phyloP scores from a whole-genome alignment of 257 asterid genomes.

The Ilex aquifolium region DNA sequence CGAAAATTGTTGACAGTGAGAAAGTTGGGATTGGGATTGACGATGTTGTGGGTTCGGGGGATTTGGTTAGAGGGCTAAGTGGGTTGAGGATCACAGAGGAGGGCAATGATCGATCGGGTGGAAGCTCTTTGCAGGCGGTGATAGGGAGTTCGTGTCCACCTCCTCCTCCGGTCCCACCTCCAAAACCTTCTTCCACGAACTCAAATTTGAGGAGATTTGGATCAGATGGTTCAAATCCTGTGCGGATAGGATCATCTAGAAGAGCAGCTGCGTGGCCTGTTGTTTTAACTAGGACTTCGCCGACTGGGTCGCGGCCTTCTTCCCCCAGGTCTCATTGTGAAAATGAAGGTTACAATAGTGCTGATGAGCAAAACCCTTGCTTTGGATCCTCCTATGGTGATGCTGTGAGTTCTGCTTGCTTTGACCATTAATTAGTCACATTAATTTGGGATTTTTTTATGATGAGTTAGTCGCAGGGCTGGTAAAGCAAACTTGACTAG shows the following conservation, averaged over 20 bases:
- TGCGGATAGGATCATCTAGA: constrained; percentile 58
- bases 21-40: constrained; percentile 19
- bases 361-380: constrained; percentile 81
- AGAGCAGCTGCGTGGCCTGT: constrained; percentile 62
- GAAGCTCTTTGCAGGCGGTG: constrained; percentile 47
- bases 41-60: constrained; percentile 38
- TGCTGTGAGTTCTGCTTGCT: constrained; percentile 53
- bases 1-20: constrained; percentile 36
- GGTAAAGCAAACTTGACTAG: no score
- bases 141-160: constrained; percentile 75
- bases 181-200: constrained; percentile 56
- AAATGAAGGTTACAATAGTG: constrained; percentile 94
- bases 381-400: constrained; percentile 73
- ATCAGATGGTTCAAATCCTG: constrained; percentile 40
- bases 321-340: constrained; percentile 94
- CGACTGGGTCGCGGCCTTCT: constrained; percentile 88
- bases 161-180: constrained; percentile 98
- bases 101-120: constrained; percentile 45
- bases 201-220: constrained; percentile 46
- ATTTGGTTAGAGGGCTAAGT: constrained; percentile 29
- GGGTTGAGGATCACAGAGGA: constrained; percentile 44
- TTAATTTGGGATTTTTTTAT: no score
- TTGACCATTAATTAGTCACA: not conserved
- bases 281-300: constrained; percentile 70
- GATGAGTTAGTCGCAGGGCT: no score